phyloP scores from a whole-genome alignment of 129 eudicot species.

The Flaveria bidentis region DNA sequence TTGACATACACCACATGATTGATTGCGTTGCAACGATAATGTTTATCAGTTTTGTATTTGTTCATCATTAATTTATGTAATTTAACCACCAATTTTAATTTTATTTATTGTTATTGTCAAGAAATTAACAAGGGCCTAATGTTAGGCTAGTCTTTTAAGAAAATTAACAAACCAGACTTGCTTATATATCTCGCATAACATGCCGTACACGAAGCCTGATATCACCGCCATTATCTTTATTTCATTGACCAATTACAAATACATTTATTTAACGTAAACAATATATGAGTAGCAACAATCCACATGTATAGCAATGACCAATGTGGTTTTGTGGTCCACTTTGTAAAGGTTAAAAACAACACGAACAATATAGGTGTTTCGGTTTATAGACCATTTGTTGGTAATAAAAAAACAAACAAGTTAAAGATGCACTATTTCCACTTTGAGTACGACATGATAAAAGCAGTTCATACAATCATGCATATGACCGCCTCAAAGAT shows the following conservation, averaged over 20 bases:
- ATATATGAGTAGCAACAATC: background rate
- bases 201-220: conserved; percentile 22
- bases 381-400: conserved; percentile 6
- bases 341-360: background rate
- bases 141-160: background rate
- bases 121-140: background rate
- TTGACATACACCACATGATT: background rate
- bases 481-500: conserved; percentile 5
- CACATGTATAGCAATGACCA: background rate
- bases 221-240: background rate
- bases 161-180: background rate
- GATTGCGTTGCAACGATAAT: background rate
- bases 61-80: too few relatives aligned
- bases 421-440: conserved; percentile 8
- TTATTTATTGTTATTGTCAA: too few relatives aligned
- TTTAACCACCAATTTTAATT: too few relatives aligned
- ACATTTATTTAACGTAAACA: conserved; percentile 2
- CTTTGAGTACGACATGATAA: conserved; percentile 15
- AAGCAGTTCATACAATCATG: background rate
- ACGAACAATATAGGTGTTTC: background rate
- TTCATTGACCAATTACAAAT: background rate
- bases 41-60: background rate
- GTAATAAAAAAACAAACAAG: background rate
- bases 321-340: conserved; percentile 22
- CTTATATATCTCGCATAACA: background rate